Evolutionary conservation across 306 rosid species (phyloP).

Genomic region (Vicia faba): DNA sequence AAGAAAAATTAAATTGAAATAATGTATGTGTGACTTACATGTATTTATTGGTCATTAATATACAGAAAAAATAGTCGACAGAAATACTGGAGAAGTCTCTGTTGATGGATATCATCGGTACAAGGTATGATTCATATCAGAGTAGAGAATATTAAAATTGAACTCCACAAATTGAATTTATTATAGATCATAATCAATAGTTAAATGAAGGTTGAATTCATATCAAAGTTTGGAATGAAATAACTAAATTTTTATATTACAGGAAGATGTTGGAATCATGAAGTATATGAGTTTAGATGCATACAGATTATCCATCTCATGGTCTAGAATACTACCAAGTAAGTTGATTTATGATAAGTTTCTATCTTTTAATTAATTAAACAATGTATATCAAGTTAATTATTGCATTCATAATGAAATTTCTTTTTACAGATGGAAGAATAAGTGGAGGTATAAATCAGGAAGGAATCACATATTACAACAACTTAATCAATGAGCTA

Average conservation of each 20-base stretch:
- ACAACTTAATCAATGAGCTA: conserved; percentile 58
- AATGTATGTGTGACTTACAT: background rate
- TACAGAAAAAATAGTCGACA: conserved; percentile 44
- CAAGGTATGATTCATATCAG: conserved; percentile 32
- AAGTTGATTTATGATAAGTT: background rate
- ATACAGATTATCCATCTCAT: conserved; percentile 67
- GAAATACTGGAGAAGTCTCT: conserved; percentile 43
- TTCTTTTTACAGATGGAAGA: conserved; percentile 42
- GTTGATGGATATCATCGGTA: conserved; percentile 44
- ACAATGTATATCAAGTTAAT: background rate
- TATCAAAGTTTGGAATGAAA: no score
- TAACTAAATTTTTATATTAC: background rate
- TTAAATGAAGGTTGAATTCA: no score
- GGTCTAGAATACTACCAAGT: conserved; percentile 76
- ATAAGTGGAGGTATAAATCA: conserved; percentile 59
- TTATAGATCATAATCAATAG: no score
- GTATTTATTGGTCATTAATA: background rate
- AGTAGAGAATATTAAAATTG: no score
- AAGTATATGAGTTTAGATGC: conserved; percentile 60
- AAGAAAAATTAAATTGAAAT: background rate
- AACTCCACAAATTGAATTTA: no score
- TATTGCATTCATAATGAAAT: background rate
- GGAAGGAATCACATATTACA: conserved; percentile 60
- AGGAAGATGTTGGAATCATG: conserved; percentile 70
- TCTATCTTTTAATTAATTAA: background rate